A percentile compares a stretch with the other conserved stretches of the same genome.
These are phyloP conservation scores for Anthoceros angustus DNA, from an alignment of 225 moss, liverwort and hornwort species.

Conservation along the genomic window DNA sequence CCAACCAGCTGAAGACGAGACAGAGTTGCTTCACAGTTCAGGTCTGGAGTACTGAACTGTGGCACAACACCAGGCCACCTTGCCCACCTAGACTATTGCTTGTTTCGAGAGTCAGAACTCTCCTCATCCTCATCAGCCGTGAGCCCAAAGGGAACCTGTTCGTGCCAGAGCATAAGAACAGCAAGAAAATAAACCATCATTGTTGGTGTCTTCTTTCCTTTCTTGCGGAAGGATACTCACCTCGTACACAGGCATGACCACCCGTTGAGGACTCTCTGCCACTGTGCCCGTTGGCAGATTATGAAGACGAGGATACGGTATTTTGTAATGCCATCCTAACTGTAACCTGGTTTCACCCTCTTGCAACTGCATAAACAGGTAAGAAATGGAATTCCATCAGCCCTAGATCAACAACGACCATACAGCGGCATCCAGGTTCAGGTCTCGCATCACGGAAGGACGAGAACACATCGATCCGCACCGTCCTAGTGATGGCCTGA, in stretches of 20 bases:
- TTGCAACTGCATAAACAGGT: constrained; percentile 31
- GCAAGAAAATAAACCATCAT: too few species aligned
- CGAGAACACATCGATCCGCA: constrained; percentile 6
- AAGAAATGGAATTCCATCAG: neutral
- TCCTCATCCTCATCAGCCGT: too few species aligned
- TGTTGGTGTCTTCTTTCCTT: neutral
- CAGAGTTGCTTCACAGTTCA: too few species aligned
- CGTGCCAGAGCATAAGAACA: too few species aligned
- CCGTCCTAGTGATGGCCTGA: constrained; percentile 51
- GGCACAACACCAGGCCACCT: too few species aligned
- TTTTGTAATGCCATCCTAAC: constrained; percentile 95
- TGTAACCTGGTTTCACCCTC: constrained; percentile 87
- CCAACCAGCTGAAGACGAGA: too few species aligned
- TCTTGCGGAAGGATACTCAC: constrained; percentile 13
- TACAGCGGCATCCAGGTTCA: neutral
- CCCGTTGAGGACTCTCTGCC: constrained; percentile 51
- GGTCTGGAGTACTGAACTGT: too few species aligned
- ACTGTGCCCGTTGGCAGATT: constrained; percentile 64
- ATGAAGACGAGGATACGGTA: constrained; percentile 83
- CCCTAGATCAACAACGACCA: neutral
- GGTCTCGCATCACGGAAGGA: neutral
- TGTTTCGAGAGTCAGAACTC: too few species aligned
- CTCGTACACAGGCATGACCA: constrained; percentile 34
- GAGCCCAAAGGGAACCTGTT: too few species aligned
- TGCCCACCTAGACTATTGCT: too few species aligned